Percentiles rank a stretch among this genome's conserved stretches.
Evolutionary conservation across 192 early-diverging fungal genomes (phyloP).

Genomic region (Coemansia guatemalensis): DNA sequence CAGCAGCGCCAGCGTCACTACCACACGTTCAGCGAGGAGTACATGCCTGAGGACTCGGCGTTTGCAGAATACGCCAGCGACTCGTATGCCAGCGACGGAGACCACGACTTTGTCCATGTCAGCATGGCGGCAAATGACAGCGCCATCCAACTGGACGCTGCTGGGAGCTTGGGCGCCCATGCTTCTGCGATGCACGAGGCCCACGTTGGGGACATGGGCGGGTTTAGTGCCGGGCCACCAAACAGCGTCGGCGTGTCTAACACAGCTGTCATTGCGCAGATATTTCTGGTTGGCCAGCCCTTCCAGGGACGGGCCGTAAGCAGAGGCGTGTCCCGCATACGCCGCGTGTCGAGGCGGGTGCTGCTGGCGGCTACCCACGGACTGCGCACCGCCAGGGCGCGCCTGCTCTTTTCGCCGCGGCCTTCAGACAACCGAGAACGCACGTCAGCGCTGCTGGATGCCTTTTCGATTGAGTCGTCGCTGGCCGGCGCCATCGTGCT

Average conservation of each 20-base stretch:
- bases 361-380: conserved; percentile 9
- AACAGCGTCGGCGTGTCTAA: conserved; percentile 18
- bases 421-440: neutral
- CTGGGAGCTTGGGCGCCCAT: conserved; percentile 3
- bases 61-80: conserved; percentile 19
- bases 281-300: conserved; percentile 43
- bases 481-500: conserved; percentile 26
- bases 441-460: conserved; percentile 14
- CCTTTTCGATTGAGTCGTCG: conserved; percentile 30
- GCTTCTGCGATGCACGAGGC: conserved; percentile 9
- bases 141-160: conserved; percentile 9
- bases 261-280: conserved; percentile 32
- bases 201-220: neutral
- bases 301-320: neutral
- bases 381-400: conserved; percentile 5
- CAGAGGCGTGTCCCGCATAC: conserved; percentile 19
- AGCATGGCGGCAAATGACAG: neutral
- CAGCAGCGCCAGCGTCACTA: conserved; percentile 4
- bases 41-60: conserved; percentile 8
- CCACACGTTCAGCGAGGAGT: conserved; percentile 13
- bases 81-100: conserved; percentile 13
- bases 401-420: conserved; percentile 4
- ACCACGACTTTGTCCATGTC: neutral
- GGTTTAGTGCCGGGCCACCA: neutral
- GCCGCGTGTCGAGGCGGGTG: conserved; percentile 29